Evolutionary conservation across 768 basidiomycete species (phyloP).

Genomic region (Auricularia heimuer): DNA sequence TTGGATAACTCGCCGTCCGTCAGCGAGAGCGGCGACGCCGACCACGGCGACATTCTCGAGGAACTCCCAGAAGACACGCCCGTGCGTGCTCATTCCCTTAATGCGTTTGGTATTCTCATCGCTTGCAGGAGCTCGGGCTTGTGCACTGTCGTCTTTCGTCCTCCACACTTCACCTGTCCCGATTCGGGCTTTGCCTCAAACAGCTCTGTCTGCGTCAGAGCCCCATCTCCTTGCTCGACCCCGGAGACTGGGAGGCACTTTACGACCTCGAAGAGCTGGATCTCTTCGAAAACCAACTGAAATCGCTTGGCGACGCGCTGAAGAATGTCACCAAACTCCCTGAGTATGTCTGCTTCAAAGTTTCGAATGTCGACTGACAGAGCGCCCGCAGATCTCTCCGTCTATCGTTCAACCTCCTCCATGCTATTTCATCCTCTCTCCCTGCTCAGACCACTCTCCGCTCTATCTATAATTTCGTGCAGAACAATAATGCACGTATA

Average conservation of each 20-base stretch:
- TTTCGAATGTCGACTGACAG: background rate
- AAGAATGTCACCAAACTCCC: slow-evolving; percentile 40
- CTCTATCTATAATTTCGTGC: slow-evolving; percentile 89
- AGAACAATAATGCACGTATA: slow-evolving; percentile 86
- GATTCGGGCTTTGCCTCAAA: slow-evolving; percentile 63
- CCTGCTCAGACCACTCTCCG: slow-evolving; percentile 48
- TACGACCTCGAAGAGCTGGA: slow-evolving; percentile 79
- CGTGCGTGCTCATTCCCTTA: slow-evolving; percentile 31
- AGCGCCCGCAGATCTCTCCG: slow-evolving; percentile 38
- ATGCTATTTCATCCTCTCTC: slow-evolving; percentile 55
- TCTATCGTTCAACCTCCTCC: slow-evolving; percentile 89
- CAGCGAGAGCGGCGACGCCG: slow-evolving; percentile 16
- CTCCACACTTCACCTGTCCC: slow-evolving; percentile 45
- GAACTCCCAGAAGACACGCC: slow-evolving; percentile 80
- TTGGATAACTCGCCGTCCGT: slow-evolving; percentile 47
- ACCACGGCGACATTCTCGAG: slow-evolving; percentile 49
- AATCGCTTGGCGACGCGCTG: slow-evolving; percentile 56
- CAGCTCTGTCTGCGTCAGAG: slow-evolving; percentile 83
- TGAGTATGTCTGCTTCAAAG: background rate
- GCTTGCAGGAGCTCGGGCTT: slow-evolving; percentile 70
- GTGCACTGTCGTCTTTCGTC: slow-evolving; percentile 69
- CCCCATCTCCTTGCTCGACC: slow-evolving; percentile 60
- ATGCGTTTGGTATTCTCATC: slow-evolving; percentile 1
- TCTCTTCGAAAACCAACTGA: slow-evolving; percentile 92
- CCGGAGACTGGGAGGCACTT: slow-evolving; percentile 57